A percentile compares a stretch with the other conserved stretches of the same genome.
Evolutionary conservation across 2,329 filamentous ascomycete species (phyloP).

Genomic region (Trichoderma sp.): DNA sequence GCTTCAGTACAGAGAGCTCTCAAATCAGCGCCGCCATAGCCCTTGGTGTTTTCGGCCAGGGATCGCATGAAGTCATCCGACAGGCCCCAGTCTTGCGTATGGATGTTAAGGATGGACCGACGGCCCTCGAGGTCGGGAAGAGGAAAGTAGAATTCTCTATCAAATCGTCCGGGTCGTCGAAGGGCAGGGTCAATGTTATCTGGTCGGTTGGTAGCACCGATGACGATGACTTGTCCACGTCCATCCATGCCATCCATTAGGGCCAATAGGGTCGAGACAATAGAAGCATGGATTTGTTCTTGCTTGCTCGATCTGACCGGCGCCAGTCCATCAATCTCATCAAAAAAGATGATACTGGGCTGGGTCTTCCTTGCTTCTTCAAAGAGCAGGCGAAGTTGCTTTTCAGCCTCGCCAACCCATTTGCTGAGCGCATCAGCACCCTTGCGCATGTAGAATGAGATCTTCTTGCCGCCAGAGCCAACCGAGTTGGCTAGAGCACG

Average conservation of each 20-base stretch:
- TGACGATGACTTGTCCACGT: slow-evolving; percentile 96
- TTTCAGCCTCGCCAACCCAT: slow-evolving; percentile 97
- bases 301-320: slow-evolving; percentile 97
- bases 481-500: slow-evolving; percentile 89
- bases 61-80: slow-evolving; percentile 75
- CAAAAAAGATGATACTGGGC: slow-evolving; percentile 98
- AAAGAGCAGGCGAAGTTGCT: slow-evolving; percentile 88
- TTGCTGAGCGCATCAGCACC: slow-evolving; percentile 96
- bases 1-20: slow-evolving; percentile 94
- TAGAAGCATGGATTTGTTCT: slow-evolving; percentile 97
- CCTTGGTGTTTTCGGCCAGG: slow-evolving; percentile 85
- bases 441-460: slow-evolving; percentile 99
- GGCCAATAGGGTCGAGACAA: slow-evolving; percentile 89
- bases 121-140: slow-evolving; percentile 78
- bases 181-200: slow-evolving; percentile 97
- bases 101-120: slow-evolving; percentile 87
- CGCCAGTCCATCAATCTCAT: slow-evolving; percentile 95
- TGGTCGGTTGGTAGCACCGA: slow-evolving; percentile 95
- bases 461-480: slow-evolving; percentile 84
- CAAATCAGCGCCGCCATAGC: slow-evolving; percentile 93
- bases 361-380: slow-evolving; percentile 95
- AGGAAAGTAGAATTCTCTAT: slow-evolving; percentile 97
- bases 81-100: slow-evolving; percentile 91
- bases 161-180: slow-evolving; percentile 88
- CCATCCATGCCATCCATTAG: slow-evolving; percentile 98